phyloP scores from a whole-genome alignment of 805 yeast genomes.

The Barnettozyma salicaria region DNA sequence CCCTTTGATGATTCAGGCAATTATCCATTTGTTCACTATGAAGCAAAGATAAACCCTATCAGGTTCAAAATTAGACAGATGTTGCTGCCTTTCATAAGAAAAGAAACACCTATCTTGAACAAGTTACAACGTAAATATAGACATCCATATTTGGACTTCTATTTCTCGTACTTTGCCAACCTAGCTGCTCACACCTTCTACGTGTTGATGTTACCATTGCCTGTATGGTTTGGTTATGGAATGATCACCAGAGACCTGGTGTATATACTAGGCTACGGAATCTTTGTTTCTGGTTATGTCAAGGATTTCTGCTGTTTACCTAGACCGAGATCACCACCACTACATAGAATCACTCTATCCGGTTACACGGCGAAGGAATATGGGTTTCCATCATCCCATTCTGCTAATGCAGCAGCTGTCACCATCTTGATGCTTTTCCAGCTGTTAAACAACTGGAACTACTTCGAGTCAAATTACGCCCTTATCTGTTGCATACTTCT shows the following conservation, averaged over 20 bases:
- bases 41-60: slow-evolving; percentile 45
- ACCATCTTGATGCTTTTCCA: slow-evolving; percentile 42
- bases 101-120: slow-evolving; percentile 59
- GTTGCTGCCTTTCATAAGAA: slow-evolving; percentile 50
- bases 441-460: slow-evolving; percentile 13
- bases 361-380: slow-evolving; percentile 90
- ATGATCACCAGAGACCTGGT: slow-evolving; percentile 59
- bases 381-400: slow-evolving; percentile 91
- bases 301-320: slow-evolving; percentile 90
- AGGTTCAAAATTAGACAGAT: slow-evolving; percentile 49
- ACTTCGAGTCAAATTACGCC: slow-evolving; percentile 8
- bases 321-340: slow-evolving; percentile 87
- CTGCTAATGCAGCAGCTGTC: slow-evolving; percentile 91
- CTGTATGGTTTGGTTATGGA: slow-evolving; percentile 72
- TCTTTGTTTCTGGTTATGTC: slow-evolving; percentile 62
- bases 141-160: slow-evolving; percentile 51
- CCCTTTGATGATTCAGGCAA: slow-evolving; percentile 65
- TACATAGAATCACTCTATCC: slow-evolving; percentile 82
- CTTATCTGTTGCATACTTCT: slow-evolving; percentile 17
- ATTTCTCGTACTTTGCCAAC: slow-evolving; percentile 83
- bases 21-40: slow-evolving; percentile 60
- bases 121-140: slow-evolving; percentile 49
- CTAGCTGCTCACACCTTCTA: slow-evolving; percentile 93
- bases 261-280: slow-evolving; percentile 53
- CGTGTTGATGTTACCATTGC: slow-evolving; percentile 79